phyloP scores from a whole-genome alignment of 2,329 filamentous ascomycete genomes.

The Fusarium foetens region DNA sequence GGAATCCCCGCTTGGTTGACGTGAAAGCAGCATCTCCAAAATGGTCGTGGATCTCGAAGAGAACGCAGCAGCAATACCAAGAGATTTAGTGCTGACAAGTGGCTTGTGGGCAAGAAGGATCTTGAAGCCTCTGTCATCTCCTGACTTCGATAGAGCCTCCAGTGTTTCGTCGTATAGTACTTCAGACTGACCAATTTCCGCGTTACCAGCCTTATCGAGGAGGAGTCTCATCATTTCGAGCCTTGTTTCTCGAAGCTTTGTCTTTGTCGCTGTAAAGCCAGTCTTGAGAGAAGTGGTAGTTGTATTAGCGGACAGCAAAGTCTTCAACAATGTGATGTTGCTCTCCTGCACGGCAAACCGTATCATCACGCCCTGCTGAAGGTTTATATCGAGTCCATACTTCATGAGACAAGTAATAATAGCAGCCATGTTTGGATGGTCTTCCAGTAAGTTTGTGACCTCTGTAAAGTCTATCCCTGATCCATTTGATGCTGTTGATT shows the following conservation, averaged over 20 bases:
- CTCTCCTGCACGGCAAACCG: not conserved
- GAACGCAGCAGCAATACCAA: not conserved
- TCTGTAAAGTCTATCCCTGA: not conserved
- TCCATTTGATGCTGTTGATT: not conserved
- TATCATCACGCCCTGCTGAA: not conserved
- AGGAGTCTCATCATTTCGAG: not conserved
- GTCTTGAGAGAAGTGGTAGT: not conserved
- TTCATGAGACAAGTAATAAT: not conserved
- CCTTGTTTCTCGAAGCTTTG: not conserved
- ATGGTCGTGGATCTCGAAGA: not conserved
- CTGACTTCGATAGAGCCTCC: not conserved
- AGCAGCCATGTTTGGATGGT: not conserved
- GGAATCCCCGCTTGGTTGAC: not conserved
- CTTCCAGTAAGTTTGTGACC: not conserved
- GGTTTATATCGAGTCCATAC: not conserved
- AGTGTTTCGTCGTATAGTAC: not conserved
- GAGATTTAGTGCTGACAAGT: not conserved
- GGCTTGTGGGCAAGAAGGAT: not conserved
- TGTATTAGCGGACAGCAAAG: not conserved
- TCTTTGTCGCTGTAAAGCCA: not conserved
- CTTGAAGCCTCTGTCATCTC: not conserved
- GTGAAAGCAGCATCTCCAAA: not conserved
- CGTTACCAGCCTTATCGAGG: not conserved
- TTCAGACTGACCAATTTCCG: not conserved
- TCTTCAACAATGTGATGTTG: not conserved